Conservation (phyloP, 2,329 filamentous ascomycete genomes). For the Dactylellina leptospora region DNA sequence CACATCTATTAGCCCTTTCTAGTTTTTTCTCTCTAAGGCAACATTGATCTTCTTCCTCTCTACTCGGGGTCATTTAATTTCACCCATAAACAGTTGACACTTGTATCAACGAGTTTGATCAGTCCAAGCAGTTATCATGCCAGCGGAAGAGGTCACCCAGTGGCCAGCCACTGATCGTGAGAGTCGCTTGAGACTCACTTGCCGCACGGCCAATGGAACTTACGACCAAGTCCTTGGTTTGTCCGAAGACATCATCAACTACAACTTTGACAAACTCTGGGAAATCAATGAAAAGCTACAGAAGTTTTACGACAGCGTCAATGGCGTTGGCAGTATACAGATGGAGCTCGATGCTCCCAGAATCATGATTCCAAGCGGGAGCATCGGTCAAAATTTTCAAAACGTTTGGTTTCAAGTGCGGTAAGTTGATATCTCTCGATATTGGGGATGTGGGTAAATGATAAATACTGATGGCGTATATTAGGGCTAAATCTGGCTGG, state of each 20-base stretch:
- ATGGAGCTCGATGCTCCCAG: neutral
- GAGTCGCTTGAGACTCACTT: neutral
- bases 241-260: neutral
- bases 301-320: neutral
- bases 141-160: neutral
- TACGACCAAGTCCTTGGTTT: slow-evolving; percentile 4
- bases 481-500: too few relatives aligned
- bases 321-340: neutral
- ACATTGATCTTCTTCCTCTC: too few relatives aligned
- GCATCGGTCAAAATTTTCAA: neutral
- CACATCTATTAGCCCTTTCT: too few relatives aligned
- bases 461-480: too few relatives aligned
- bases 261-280: neutral
- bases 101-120: too few relatives aligned
- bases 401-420: neutral
- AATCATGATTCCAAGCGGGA: neutral
- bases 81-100: too few relatives aligned
- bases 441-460: too few relatives aligned
- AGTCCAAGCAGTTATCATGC: neutral
- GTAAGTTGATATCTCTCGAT: slow-evolving; percentile 1
- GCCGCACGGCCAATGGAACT: neutral
- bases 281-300: neutral
- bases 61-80: too few relatives aligned
- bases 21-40: too few relatives aligned
- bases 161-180: neutral